Percentiles rank a stretch among this genome's conserved stretches.
Conservation (phyloP, 2,329 filamentous ascomycete species). For the Parastagonospora avenae region DNA sequence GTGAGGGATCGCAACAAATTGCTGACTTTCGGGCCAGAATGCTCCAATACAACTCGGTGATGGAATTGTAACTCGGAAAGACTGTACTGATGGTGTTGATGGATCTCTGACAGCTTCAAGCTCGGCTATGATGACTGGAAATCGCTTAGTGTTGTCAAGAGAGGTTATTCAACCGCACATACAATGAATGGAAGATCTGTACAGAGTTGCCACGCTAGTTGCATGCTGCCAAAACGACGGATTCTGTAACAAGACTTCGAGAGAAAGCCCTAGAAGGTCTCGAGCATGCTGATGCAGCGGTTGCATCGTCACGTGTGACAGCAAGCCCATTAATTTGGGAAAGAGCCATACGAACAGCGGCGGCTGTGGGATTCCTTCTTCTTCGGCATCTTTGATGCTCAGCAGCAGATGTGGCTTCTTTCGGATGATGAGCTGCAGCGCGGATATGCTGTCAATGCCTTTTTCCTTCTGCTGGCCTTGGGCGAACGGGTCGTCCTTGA, state of each 20-base stretch:
- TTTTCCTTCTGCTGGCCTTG: slow-evolving; percentile 63
- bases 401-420: slow-evolving; percentile 74
- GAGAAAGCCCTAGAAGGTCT: slow-evolving; percentile 44
- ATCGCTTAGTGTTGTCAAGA: not conserved
- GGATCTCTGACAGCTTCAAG: slow-evolving; percentile 45
- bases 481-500: slow-evolving; percentile 71
- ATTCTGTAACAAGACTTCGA: slow-evolving; percentile 44
- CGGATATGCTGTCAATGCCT: slow-evolving; percentile 74
- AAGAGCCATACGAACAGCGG: slow-evolving; percentile 61
- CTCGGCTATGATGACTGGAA: slow-evolving; percentile 5
- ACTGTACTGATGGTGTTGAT: slow-evolving; percentile 5
- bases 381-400: slow-evolving; percentile 29
- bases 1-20: slow-evolving; percentile 49
- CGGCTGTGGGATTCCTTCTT: slow-evolving; percentile 42
- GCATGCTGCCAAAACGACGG: slow-evolving; percentile 44
- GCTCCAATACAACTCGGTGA: slow-evolving; percentile 46
- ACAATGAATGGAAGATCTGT: slow-evolving; percentile 51
- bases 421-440: slow-evolving; percentile 74
- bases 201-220: slow-evolving; percentile 39
- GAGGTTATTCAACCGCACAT: slow-evolving; percentile 9
- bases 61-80: slow-evolving; percentile 44
- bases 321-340: slow-evolving; percentile 57
- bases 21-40: slow-evolving; percentile 47
- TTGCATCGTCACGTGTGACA: slow-evolving; percentile 49
- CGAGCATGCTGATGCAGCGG: slow-evolving; percentile 46